Conservation (phyloP, 129 eudicot species). For the Artemisia argyi region DNA sequence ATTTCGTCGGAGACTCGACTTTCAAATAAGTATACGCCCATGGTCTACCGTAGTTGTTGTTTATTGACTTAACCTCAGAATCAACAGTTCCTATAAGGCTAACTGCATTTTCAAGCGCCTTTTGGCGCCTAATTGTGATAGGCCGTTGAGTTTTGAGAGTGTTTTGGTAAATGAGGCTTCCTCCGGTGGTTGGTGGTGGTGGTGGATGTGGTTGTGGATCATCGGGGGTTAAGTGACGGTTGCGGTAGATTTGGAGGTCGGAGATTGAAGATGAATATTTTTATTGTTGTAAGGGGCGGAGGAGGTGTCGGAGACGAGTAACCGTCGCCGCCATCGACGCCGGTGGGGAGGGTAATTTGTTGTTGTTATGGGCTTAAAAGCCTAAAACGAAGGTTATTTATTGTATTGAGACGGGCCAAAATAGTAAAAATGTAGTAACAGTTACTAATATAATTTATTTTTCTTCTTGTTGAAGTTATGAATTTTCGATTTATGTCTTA, state of each 20-base stretch:
- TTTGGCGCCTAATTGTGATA: constrained; percentile 33
- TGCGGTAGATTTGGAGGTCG: constrained; percentile 1
- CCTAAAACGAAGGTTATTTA: no score
- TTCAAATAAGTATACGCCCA: constrained; percentile 43
- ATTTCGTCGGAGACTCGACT: constrained; percentile 31
- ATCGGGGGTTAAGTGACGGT: constrained; percentile 10
- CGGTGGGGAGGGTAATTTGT: background rate
- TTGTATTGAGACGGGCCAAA: no score
- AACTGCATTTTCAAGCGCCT: constrained; percentile 41
- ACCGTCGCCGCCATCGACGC: constrained; percentile 22
- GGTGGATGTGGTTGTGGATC: background rate
- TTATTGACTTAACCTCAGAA: constrained; percentile 24
- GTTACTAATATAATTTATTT: no score
- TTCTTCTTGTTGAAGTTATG: no score
- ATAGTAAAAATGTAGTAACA: no score
- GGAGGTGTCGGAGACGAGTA: constrained; percentile 26
- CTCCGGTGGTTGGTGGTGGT: constrained; percentile 24
- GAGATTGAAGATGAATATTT: constrained; percentile 18
- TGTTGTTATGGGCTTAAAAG: background rate
- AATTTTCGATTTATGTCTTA: no score
- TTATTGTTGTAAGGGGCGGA: constrained; percentile 11
- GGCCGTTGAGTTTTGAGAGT: constrained; percentile 63
- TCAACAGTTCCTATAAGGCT: constrained; percentile 59
- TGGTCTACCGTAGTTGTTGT: background rate
- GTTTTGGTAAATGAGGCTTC: constrained; percentile 45